phyloP scores from a whole-genome alignment of 441 rosid genomes.

The Aquilaria agallochum region DNA sequence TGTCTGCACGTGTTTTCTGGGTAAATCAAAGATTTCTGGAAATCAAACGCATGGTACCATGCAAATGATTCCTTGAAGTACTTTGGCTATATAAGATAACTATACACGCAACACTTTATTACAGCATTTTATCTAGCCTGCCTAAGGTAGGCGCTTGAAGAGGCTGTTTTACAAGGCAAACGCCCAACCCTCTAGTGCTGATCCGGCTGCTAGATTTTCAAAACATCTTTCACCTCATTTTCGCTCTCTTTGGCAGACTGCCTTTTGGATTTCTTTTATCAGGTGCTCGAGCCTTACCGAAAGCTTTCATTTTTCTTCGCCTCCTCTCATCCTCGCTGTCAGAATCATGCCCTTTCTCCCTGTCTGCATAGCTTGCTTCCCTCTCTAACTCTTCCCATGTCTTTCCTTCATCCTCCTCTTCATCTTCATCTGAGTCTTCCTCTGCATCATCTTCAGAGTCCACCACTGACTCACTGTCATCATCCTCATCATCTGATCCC shows the following conservation, averaged over 20 bases:
- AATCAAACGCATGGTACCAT: too few relatives aligned
- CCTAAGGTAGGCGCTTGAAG: too few relatives aligned
- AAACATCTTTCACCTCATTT: conserved; percentile 27
- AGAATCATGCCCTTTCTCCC: conserved; percentile 73
- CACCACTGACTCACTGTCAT: conserved; percentile 71
- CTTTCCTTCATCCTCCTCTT: conserved; percentile 90
- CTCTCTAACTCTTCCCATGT: conserved; percentile 97
- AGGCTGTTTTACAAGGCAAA: too few relatives aligned
- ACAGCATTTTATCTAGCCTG: too few relatives aligned
- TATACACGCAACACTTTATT: too few relatives aligned
- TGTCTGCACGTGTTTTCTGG: too few relatives aligned
- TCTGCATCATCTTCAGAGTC: conserved; percentile 88
- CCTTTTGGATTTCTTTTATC: conserved; percentile 32
- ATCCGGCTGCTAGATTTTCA: conserved; percentile 4
- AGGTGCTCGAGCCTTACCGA: conserved; percentile 57
- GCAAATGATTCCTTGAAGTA: too few relatives aligned
- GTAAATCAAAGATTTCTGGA: too few relatives aligned
- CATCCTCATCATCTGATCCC: conserved; percentile 66
- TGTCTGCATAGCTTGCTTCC: conserved; percentile 91
- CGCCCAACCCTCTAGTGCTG: not conserved
- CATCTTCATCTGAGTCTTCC: conserved; percentile 61
- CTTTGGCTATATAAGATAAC: too few relatives aligned
- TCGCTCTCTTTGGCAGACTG: conserved; percentile 45
- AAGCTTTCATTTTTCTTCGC: conserved; percentile 77
- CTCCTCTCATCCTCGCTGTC: conserved; percentile 92